Conservation (phyloP, 257 asterid genomes). For the Forsythia viridissima region DNA sequence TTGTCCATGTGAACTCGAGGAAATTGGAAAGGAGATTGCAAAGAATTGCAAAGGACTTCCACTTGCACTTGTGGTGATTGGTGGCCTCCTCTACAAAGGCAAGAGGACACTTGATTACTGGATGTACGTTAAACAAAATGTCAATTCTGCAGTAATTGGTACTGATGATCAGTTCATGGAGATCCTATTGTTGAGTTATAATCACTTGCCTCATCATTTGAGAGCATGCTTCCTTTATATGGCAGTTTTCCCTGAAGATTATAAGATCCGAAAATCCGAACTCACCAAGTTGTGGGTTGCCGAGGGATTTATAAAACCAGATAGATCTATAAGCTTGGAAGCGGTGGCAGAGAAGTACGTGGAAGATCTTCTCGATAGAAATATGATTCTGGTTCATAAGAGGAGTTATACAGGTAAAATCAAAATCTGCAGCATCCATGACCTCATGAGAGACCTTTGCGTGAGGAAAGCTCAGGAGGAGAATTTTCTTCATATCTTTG, state of each 20-base stretch:
- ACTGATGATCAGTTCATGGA: too few relatives aligned
- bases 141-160: neutral
- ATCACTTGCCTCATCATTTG: too few relatives aligned
- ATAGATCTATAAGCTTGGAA: neutral
- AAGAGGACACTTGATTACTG: slow-evolving; percentile 15
- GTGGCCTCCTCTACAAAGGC: slow-evolving; percentile 14
- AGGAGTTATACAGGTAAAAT: neutral
- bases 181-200: neutral
- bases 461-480: slow-evolving; percentile 26
- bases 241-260: neutral
- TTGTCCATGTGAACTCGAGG: too few relatives aligned
- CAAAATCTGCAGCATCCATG: slow-evolving; percentile 10
- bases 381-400: neutral
- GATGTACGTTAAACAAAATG: slow-evolving; percentile 18
- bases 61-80: slow-evolving; percentile 20
- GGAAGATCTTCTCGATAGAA: slow-evolving; percentile 12
- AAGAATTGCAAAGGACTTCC: too few relatives aligned
- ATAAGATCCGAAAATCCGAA: neutral
- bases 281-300: slow-evolving; percentile 16
- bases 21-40: too few relatives aligned
- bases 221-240: too few relatives aligned
- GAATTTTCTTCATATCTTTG: slow-evolving; percentile 1
- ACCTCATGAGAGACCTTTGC: slow-evolving; percentile 22
- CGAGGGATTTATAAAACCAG: slow-evolving; percentile 10
- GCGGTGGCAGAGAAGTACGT: slow-evolving; percentile 1